Evolutionary conservation across 148 eudicot genomes (phyloP).

Genomic region (Rhododendron molle): DNA sequence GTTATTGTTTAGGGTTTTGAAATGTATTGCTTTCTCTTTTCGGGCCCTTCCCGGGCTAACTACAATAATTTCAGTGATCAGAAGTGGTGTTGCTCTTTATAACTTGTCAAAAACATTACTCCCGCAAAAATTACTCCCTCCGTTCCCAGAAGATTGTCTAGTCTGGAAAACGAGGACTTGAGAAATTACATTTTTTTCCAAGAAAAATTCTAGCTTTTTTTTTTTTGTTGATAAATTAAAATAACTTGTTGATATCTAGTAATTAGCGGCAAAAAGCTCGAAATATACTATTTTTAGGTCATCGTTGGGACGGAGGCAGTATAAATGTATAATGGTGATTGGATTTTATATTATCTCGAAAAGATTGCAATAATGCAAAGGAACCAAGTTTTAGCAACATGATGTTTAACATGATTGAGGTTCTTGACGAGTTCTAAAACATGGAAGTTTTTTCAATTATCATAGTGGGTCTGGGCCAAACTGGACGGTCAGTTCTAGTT

Average conservation of each 20-base stretch:
- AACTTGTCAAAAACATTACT: no score
- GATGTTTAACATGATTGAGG: neutral
- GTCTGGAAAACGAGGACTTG: no score
- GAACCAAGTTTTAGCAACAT: neutral
- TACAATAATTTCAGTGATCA: neutral
- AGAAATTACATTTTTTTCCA: no score
- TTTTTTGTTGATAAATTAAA: no score
- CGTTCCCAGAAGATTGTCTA: no score
- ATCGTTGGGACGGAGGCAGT: neutral
- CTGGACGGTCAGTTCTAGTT: neutral
- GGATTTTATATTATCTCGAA: neutral
- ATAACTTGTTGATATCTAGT: no score
- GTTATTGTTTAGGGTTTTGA: neutral
- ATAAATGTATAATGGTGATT: neutral
- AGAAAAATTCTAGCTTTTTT: no score
- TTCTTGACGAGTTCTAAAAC: neutral
- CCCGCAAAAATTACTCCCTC: no score
- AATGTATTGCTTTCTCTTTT: neutral
- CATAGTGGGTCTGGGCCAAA: neutral
- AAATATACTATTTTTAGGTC: neutral
- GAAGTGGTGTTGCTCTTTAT: no score
- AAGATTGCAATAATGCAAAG: neutral
- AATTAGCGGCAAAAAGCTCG: no score
- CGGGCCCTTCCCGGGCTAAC: neutral
- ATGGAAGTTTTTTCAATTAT: neutral